Conservation (phyloP, 2,329 filamentous ascomycete species). For the Claviceps lovelessii region DNA sequence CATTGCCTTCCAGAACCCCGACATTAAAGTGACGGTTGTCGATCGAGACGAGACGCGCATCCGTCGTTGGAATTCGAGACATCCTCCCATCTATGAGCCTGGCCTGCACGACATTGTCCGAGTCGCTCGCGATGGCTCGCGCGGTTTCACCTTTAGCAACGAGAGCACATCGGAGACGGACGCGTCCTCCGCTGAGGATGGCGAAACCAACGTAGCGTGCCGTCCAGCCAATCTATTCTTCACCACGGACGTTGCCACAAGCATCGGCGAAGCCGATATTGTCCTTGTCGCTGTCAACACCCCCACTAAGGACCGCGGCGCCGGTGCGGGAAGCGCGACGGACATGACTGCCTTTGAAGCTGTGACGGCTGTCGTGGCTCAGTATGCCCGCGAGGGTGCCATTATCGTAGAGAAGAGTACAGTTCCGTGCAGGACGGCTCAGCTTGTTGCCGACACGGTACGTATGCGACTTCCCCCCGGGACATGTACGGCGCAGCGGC, state of each 20-base stretch:
- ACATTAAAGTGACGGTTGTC: slow-evolving; percentile 59
- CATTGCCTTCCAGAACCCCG: slow-evolving; percentile 58
- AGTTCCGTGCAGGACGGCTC: slow-evolving; percentile 60
- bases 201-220: slow-evolving; percentile 22
- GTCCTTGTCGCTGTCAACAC: slow-evolving; percentile 69
- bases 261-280: slow-evolving; percentile 54
- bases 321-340: slow-evolving; percentile 55
- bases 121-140: slow-evolving; percentile 45
- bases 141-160: slow-evolving; percentile 27
- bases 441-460: slow-evolving; percentile 55
- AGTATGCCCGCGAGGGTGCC: slow-evolving; percentile 48
- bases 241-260: slow-evolving; percentile 48
- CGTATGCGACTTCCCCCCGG: slow-evolving; percentile 11
- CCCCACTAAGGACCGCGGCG: slow-evolving; percentile 57
- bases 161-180: slow-evolving; percentile 19
- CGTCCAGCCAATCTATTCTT: slow-evolving; percentile 58
- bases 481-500: background rate
- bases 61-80: slow-evolving; percentile 55
- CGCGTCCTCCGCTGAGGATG: slow-evolving; percentile 17
- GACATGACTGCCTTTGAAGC: slow-evolving; percentile 61
- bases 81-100: slow-evolving; percentile 64
- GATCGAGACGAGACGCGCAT: slow-evolving; percentile 54
- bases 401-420: slow-evolving; percentile 76
- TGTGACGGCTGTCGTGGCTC: slow-evolving; percentile 52
- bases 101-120: slow-evolving; percentile 55